Conservation (phyloP, 2,329 filamentous ascomycete species). For the Beauveria pseudobassiana region DNA sequence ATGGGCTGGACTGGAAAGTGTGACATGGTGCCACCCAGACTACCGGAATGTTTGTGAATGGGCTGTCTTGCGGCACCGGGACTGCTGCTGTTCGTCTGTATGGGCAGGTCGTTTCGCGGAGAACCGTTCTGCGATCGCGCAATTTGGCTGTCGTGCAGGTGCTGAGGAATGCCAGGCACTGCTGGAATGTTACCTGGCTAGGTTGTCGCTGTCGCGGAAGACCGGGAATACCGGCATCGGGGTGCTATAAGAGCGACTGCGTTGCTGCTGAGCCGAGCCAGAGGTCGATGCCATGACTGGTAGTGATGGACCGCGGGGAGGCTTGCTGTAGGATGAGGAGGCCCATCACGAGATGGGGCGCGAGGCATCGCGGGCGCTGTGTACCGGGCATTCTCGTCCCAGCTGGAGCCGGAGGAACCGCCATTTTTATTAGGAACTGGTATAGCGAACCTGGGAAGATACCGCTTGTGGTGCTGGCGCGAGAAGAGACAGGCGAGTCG, state of each 20-base stretch:
- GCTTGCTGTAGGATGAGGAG: conserved; percentile 59
- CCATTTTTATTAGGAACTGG: conserved; percentile 60
- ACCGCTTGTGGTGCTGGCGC: conserved; percentile 67
- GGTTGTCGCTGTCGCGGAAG: conserved; percentile 49
- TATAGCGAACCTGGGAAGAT: conserved; percentile 54
- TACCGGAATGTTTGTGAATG: conserved; percentile 40
- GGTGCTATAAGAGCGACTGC: conserved; percentile 87
- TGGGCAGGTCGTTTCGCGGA: conserved; percentile 60
- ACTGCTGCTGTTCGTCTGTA: conserved; percentile 63
- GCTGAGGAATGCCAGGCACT: conserved; percentile 69
- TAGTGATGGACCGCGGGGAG: conserved; percentile 69
- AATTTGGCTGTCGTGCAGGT: conserved; percentile 57
- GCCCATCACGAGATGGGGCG: conserved; percentile 70
- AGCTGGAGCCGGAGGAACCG: conserved; percentile 57
- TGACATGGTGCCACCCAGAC: conserved; percentile 43
- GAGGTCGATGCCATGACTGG: conserved; percentile 58
- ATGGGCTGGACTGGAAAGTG: conserved; percentile 51
- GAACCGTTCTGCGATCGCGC: conserved; percentile 78
- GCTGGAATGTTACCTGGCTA: conserved; percentile 53
- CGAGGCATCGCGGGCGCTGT: conserved; percentile 83
- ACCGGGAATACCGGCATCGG: conserved; percentile 74
- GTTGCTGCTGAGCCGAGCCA: conserved; percentile 55
- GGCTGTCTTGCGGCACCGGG: conserved; percentile 60
- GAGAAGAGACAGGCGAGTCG: conserved; percentile 70
- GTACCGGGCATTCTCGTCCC: conserved; percentile 74